Base-by-base conservation (phyloP, 2,329 filamentous ascomycete species). In the Pyrenophora seminiperda region DNA sequence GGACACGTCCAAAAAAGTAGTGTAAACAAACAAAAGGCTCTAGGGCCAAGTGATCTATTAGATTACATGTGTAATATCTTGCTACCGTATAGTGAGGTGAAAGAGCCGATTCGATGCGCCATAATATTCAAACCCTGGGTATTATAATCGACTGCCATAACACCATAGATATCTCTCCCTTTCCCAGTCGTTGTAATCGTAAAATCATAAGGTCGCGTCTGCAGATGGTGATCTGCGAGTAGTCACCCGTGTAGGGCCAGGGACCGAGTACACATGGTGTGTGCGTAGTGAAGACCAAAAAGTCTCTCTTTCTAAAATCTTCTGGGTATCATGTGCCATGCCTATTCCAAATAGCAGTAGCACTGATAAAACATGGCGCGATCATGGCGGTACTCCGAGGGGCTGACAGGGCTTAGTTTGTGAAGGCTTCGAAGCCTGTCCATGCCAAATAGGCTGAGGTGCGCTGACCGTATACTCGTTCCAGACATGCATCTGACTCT, bases 401-500 rank as follows among this genome's bases (percentile, higher is more conserved):
- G 10, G 7, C 22, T 30, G 14, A 7, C 19, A 15, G 4, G 10
- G 7, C 5, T 46, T 46, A 43, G 9, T 38, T 38, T 33, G 39
- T 43, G 14, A 46, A 36, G 14, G 34, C 36, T 31, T 17, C 18
- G 19, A 64, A 67, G 13, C 70, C 45, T 7, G 51, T 54, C 15
- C 67, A 68, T 18, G 60, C 59, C 36, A 73, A 41, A 41, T 72
- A 72, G 20, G 59, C 61, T 9, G 56, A 60, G 14, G 67, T 60
- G 53, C 62, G 64, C 27, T 64, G 57, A 41, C 72, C 65, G 43
- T 66, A 73, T 4, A 63, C 50, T 18, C 43, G 54, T 53, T 70
- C 66, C 50, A 73, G 47, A 45, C 66, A 69, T 7, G 65, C 64
- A 11, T 73, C 72, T 3, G 65, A 70, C 27, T 71, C 66, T 45